A percentile compares a stretch with the other conserved stretches of the same genome.
phyloP scores from a whole-genome alignment of 805 yeast genomes.

The Candida schatavii region DNA sequence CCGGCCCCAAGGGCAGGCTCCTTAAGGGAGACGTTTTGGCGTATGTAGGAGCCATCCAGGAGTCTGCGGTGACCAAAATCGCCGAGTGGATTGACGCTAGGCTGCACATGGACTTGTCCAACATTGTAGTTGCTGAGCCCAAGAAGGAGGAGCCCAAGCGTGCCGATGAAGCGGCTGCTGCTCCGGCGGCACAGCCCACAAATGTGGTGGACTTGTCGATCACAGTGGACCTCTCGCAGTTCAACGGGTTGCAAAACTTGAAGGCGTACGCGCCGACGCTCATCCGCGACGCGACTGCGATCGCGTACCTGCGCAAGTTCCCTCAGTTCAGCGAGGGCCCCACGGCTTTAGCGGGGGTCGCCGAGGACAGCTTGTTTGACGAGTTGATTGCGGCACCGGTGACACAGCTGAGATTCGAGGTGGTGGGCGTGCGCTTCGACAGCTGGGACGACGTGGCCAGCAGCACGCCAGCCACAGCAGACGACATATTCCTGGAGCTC shows the following conservation, averaged over 20 bases:
- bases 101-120: constrained; percentile 68
- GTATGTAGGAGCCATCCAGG: constrained; percentile 67
- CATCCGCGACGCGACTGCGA: constrained; percentile 1
- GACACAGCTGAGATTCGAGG: constrained; percentile 33
- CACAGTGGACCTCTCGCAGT: constrained; percentile 20
- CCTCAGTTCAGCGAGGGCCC: constrained; percentile 34
- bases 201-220: constrained; percentile 20
- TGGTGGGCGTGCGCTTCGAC: constrained; percentile 24
- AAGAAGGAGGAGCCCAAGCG: constrained; percentile 12
- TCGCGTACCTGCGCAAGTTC: constrained; percentile 31
- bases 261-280: constrained; percentile 13
- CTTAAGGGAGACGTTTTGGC: constrained; percentile 91
- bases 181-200: constrained; percentile 25
- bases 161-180: constrained; percentile 10
- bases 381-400: constrained; percentile 37
- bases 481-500: constrained; percentile 32
- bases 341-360: constrained; percentile 8
- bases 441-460: constrained; percentile 14
- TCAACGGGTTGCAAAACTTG: constrained; percentile 23
- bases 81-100: constrained; percentile 54
- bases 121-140: constrained; percentile 49
- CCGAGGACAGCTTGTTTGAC: constrained; percentile 31
- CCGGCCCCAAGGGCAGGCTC: constrained; percentile 87
- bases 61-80: constrained; percentile 50
- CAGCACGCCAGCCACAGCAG: constrained; percentile 24